phyloP scores from a whole-genome alignment of 2,329 filamentous ascomycete genomes.

The Hirsutella thompsonii region DNA sequence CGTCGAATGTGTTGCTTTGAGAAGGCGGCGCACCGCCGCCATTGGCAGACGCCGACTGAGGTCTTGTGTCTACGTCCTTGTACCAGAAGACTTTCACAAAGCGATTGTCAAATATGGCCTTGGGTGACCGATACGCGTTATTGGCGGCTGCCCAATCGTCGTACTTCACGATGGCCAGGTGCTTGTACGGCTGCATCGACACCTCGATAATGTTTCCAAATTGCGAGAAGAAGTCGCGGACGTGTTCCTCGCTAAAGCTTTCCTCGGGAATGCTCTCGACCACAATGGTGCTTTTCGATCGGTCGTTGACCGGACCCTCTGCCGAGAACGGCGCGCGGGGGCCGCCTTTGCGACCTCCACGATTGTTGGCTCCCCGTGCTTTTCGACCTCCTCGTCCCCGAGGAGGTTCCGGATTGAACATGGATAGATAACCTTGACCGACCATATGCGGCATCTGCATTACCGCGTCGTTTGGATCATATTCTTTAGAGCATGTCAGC shows the following conservation, averaged over 20 bases:
- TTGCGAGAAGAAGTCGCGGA: slow-evolving; percentile 57
- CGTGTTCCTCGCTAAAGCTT: slow-evolving; percentile 48
- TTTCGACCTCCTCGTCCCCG: slow-evolving; percentile 22
- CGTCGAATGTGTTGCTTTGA: too few species aligned
- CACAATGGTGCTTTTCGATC: slow-evolving; percentile 54
- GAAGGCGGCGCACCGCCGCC: background rate
- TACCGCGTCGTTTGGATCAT: slow-evolving; percentile 18
- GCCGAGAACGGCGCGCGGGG: slow-evolving; percentile 49
- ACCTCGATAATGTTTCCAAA: slow-evolving; percentile 57
- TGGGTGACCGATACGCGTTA: slow-evolving; percentile 62
- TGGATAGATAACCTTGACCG: slow-evolving; percentile 9
- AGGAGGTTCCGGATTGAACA: slow-evolving; percentile 12
- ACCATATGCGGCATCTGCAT: slow-evolving; percentile 9
- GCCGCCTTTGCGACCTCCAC: slow-evolving; percentile 21
- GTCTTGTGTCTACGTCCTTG: slow-evolving; percentile 29
- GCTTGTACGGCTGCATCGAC: slow-evolving; percentile 52
- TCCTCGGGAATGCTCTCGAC: slow-evolving; percentile 69
- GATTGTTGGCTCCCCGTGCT: slow-evolving; percentile 13
- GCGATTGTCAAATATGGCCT: slow-evolving; percentile 71
- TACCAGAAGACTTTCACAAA: slow-evolving; percentile 80
- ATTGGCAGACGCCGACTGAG: too few species aligned
- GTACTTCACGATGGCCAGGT: slow-evolving; percentile 58
- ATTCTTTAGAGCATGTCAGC: slow-evolving; percentile 12
- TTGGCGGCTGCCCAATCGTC: slow-evolving; percentile 53
- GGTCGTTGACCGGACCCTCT: slow-evolving; percentile 49